These are phyloP conservation scores for Lachnellula hyalina DNA, from an alignment of 2,329 filamentous ascomycete species.

Conservation along the genomic window DNA sequence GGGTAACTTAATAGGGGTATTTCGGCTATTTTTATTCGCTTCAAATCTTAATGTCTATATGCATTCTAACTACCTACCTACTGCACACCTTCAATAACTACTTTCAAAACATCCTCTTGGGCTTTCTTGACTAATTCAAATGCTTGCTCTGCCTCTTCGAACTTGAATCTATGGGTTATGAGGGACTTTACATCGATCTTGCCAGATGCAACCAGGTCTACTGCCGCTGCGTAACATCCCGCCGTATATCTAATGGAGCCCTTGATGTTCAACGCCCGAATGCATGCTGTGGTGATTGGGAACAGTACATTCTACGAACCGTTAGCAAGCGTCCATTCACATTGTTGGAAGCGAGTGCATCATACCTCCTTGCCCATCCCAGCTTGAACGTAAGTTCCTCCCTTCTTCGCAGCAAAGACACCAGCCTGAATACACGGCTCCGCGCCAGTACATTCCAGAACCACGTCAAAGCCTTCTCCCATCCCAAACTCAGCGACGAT, in stretches of 20 bases:
- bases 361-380: slow-evolving; percentile 27
- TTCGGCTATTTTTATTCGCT: neutral
- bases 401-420: slow-evolving; percentile 39
- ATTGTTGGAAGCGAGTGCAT: neutral
- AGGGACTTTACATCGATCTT: slow-evolving; percentile 28
- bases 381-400: slow-evolving; percentile 46
- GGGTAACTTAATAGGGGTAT: neutral
- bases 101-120: slow-evolving; percentile 37
- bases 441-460: slow-evolving; percentile 43
- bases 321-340: neutral
- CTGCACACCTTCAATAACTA: slow-evolving; percentile 38
- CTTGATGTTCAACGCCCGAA: slow-evolving; percentile 42
- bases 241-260: slow-evolving; percentile 47
- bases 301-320: slow-evolving; percentile 35
- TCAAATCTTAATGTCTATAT: neutral
- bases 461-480: slow-evolving; percentile 44
- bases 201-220: slow-evolving; percentile 38
- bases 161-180: slow-evolving; percentile 37
- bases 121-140: slow-evolving; percentile 40
- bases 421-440: slow-evolving; percentile 44
- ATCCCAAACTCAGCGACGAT: slow-evolving; percentile 37
- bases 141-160: slow-evolving; percentile 43
- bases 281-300: slow-evolving; percentile 46
- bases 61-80: slow-evolving; percentile 6
- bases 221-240: slow-evolving; percentile 44